phyloP scores from a whole-genome alignment of 768 basidiomycete species.

The Boletus patriciae region DNA sequence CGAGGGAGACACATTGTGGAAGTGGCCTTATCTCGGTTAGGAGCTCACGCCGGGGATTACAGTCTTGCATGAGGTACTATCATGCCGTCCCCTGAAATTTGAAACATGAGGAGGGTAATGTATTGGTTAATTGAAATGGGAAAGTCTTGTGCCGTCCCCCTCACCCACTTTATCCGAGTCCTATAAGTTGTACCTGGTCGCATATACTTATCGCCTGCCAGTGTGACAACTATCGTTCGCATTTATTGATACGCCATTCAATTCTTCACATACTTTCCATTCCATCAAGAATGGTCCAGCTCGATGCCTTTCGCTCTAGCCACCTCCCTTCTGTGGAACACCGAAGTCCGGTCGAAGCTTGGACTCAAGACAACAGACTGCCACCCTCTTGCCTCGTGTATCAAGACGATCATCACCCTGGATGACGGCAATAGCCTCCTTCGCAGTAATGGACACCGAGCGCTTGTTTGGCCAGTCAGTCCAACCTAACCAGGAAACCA shows the following conservation, averaged over 20 bases:
- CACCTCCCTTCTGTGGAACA: slow-evolving; percentile 16
- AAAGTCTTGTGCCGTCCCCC: neutral
- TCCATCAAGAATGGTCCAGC: slow-evolving; percentile 20
- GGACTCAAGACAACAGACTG: slow-evolving; percentile 53
- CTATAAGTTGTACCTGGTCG: neutral
- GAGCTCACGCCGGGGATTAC: neutral
- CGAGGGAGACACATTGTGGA: neutral
- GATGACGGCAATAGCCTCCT: slow-evolving; percentile 46
- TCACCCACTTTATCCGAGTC: too few relatives aligned
- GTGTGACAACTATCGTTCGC: neutral
- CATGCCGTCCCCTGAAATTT: slow-evolving; percentile 15
- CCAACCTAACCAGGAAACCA: neutral
- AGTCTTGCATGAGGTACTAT: neutral
- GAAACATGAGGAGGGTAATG: slow-evolving; percentile 1
- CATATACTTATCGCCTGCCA: neutral
- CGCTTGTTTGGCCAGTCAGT: slow-evolving; percentile 36
- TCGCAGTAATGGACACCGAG: slow-evolving; percentile 53
- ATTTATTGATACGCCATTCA: neutral
- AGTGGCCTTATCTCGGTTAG: slow-evolving; percentile 8
- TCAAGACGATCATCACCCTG: slow-evolving; percentile 49
- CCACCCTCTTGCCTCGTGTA: slow-evolving; percentile 47
- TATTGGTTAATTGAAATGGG: neutral
- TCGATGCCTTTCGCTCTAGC: slow-evolving; percentile 15
- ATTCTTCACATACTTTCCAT: slow-evolving; percentile 3
- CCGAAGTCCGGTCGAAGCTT: slow-evolving; percentile 25